These are phyloP conservation scores for Dispira simplex DNA, from an alignment of 192 early-diverging fungal species.

Conservation along the genomic window DNA sequence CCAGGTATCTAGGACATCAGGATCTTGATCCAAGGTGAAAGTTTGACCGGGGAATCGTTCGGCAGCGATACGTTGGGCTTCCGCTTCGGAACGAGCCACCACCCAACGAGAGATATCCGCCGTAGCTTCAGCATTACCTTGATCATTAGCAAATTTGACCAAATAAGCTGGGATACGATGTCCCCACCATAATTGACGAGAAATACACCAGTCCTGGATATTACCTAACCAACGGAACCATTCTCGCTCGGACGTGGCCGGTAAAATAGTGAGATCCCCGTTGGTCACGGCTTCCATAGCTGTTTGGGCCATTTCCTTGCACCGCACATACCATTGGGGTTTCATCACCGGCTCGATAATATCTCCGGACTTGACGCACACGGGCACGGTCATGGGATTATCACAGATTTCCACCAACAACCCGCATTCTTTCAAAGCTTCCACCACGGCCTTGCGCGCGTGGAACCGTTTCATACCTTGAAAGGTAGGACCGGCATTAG, in stretches of 20 bases:
- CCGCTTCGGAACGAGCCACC: constrained; percentile 57
- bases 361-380: constrained; percentile 80
- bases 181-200: constrained; percentile 99
- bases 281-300: constrained; percentile 69
- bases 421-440: constrained; percentile 76
- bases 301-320: constrained; percentile 68
- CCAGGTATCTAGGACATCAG: constrained; percentile 98
- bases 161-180: constrained; percentile 93
- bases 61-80: constrained; percentile 59
- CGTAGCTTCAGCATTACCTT: constrained; percentile 15
- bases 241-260: constrained; percentile 74
- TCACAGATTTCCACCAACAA: constrained; percentile 71
- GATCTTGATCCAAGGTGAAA: constrained; percentile 84
- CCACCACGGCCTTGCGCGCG: constrained; percentile 72
- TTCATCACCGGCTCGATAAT: constrained; percentile 96
- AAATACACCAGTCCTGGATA: constrained; percentile 98
- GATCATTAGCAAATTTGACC: constrained; percentile 56
- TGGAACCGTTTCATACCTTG: constrained; percentile 85
- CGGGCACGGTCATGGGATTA: constrained; percentile 89
- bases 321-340: constrained; percentile 98
- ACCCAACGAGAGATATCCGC: constrained; percentile 73
- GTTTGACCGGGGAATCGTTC: constrained; percentile 60
- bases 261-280: constrained; percentile 70
- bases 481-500: constrained; percentile 69
- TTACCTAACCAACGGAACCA: constrained; percentile 95